Evolutionary conservation across 148 eudicot species (phyloP), one percentile per base, ranked within the genome.

Genomic region (Fagopyrum homotropicum): DNA sequence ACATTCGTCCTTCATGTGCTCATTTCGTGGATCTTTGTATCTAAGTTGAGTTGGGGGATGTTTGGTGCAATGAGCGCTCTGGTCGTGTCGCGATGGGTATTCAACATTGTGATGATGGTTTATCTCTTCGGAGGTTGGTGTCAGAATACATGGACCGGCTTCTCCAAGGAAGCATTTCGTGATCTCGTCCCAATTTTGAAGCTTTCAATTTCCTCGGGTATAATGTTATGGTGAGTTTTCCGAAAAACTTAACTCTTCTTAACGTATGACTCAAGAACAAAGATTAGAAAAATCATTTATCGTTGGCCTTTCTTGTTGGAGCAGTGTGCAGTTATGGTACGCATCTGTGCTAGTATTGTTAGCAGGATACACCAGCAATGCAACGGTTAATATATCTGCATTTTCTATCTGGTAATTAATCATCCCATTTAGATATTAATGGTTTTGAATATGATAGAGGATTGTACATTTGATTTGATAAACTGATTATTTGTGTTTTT

Each of bases 321-420:
- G 84, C 84, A 86, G 89, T 77, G 81, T 88, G 85, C 88, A 86
- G 77, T 45, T 88, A 55, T 88, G 89, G 92, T 86, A 86, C 68
- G 77, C 50, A n/a, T 83, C 89, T 12, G 75, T 81, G 12, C 64
- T 84, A 75, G 78, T 88, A 8, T 87, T 88, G 19, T 81, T 86
- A 83, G 92, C 86, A 52, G 92, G 87, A 19, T 84, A 77, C 77
- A 85, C 77, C 80, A 85, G 87, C 83, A 19, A 75, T 14, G 17
- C 73, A 2, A 47, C 52, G 8, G 51, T 70, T 17, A 11, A 44
- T 10, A 70, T 70, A 70, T 70, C 73, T 45, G 73, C 73, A 70
- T 70, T 70, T 47, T 70, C 73, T 44, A 70, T 70, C 6, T 16
- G 73, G 73, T 70, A 70, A 45, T 35, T 14, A 17, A 17, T 59